phyloP scores from a whole-genome alignment of 495 filamentous ascomycete species.

The Penicillium lividum region DNA sequence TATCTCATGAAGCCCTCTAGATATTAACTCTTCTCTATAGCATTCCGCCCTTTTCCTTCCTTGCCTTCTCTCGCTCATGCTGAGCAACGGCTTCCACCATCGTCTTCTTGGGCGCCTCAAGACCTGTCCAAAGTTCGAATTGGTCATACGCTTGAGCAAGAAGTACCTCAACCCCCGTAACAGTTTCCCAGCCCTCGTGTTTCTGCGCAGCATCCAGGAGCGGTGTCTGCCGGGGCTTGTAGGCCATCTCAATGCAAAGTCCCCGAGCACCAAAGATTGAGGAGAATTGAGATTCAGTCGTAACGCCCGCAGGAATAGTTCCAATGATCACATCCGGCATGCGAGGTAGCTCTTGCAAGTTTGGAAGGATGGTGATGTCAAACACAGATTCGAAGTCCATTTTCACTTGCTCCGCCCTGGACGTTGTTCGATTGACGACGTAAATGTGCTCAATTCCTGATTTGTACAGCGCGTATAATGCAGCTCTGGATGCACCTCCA shows the following conservation, averaged over 20 bases:
- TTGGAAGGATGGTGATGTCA: constrained; percentile 9
- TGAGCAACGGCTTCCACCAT: constrained; percentile 17
- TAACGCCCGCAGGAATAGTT: constrained; percentile 26
- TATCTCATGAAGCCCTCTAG: background rate
- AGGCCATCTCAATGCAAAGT: constrained; percentile 52
- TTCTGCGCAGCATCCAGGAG: constrained; percentile 50
- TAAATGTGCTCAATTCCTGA: constrained; percentile 64
- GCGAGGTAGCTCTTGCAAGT: constrained; percentile 6
- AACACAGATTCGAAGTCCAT: constrained; percentile 51
- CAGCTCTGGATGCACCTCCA: constrained; percentile 45
- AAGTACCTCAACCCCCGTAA: constrained; percentile 70
- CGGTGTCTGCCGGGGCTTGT: constrained; percentile 64
- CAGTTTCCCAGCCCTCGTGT: constrained; percentile 60
- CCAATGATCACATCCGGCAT: constrained; percentile 29
- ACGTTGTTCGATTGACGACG: constrained; percentile 59
- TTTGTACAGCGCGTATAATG: constrained; percentile 45
- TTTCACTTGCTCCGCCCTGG: constrained; percentile 56
- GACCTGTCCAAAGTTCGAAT: constrained; percentile 68
- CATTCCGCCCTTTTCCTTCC: background rate
- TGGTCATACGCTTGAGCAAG: constrained; percentile 71
- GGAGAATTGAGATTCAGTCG: constrained; percentile 20
- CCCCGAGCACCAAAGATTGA: constrained; percentile 20
- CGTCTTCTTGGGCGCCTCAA: constrained; percentile 22
- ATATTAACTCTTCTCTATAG: background rate
- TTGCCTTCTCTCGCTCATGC: constrained; percentile 13